Conservation (phyloP, 1,284 basidiomycete genomes). For the Heterobasidion occidentale region DNA sequence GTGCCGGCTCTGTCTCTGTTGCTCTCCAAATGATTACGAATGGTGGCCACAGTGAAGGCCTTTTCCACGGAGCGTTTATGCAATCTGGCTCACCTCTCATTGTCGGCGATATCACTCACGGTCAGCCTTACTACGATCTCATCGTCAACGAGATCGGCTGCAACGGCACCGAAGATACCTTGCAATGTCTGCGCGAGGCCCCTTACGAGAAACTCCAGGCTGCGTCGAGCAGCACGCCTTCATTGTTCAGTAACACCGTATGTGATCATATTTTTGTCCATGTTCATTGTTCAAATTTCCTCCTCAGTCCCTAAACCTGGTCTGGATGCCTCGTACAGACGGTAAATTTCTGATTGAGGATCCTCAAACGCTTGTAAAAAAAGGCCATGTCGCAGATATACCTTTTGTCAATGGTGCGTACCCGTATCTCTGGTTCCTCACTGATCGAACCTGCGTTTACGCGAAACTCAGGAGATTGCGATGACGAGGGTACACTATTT, state of each 20-base stretch:
- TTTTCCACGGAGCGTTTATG: constrained; percentile 28
- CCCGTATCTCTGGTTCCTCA: not conserved
- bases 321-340: constrained; percentile 21
- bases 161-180: constrained; percentile 21
- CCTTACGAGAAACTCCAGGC: constrained; percentile 20
- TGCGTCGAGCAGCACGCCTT: constrained; percentile 20
- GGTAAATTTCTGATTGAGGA: constrained; percentile 20
- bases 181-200: constrained; percentile 31
- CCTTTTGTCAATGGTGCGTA: constrained; percentile 20
- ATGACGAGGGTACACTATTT: constrained; percentile 50
- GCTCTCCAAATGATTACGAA: constrained; percentile 23
- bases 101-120: constrained; percentile 16
- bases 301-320: constrained; percentile 7
- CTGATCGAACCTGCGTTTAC: not conserved
- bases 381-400: constrained; percentile 16
- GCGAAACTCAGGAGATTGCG: constrained; percentile 25
- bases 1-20: constrained; percentile 31
- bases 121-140: constrained; percentile 23
- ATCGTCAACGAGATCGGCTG: constrained; percentile 24
- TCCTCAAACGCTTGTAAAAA: constrained; percentile 15
- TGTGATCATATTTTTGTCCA: not conserved
- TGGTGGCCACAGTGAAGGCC: constrained; percentile 21
- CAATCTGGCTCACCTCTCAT: constrained; percentile 27
- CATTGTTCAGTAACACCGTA: constrained; percentile 5
- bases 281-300: not conserved